Evolutionary conservation across 495 filamentous ascomycete species (phyloP), one percentile per base, ranked within the genome.

Genomic region (Viridothelium virens): DNA sequence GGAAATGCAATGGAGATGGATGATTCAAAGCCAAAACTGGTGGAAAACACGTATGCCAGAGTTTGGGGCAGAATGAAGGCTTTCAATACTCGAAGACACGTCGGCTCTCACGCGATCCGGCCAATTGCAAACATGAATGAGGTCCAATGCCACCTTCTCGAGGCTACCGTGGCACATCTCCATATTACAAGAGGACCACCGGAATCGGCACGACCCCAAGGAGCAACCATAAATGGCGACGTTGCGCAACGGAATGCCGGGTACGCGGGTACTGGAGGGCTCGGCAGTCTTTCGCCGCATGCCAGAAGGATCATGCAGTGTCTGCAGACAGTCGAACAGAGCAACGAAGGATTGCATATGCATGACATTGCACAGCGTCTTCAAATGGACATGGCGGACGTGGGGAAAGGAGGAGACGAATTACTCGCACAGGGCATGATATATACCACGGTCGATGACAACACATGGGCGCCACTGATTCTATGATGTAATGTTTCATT

Each of bases 391-490:
- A 74, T 84, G 37, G 79, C 80, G 36, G 91, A 96, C 59, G 89
- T 96, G 25, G 72, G 83, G 61, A 84, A 81, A 59, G 95, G 87
- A 41, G 86, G 87, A 9, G 88, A 94, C 66, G 92, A 97, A 77
- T 73, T 97, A 73, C 70, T 92, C 48, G 78, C 74, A 6, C 73
- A 84, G 33, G 90, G 91, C 59, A 70, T 91, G 72, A 89, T 95
- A 62, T 98, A 91, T 76, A 91, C 92, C 62, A 98, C 95, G 11
- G 79, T 92, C 36, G 92, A 97, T 78, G 94, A 98, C 70, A 75
- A 82, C 36, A 79, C 77, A 10, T 79, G 76, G 76, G 77, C 77
- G 18, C 16, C 70, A n/a, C 34, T 72, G 6, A 36, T 34, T 59
- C 18, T 59, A 36, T 36, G 53, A 5, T 3, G 31, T 3, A 36